phyloP scores from a whole-genome alignment of 768 basidiomycete species.

The Gyrodon lividus region DNA sequence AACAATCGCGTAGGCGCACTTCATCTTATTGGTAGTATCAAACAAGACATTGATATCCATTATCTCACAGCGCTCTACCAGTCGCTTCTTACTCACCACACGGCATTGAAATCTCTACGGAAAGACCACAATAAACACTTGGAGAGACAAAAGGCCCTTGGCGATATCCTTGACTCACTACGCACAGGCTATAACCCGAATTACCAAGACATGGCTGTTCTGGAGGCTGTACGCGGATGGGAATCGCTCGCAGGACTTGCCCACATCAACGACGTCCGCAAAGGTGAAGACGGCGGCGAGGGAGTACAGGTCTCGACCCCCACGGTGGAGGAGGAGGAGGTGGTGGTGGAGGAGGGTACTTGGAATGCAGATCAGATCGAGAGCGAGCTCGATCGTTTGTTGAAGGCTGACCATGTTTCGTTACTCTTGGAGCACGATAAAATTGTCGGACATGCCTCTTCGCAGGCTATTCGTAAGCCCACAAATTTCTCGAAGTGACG shows the following conservation, averaged over 20 bases:
- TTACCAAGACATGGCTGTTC: conserved; percentile 98
- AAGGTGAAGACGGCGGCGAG: conserved; percentile 41
- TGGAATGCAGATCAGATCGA: conserved; percentile 64
- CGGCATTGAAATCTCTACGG: conserved; percentile 75
- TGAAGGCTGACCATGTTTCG: conserved; percentile 68
- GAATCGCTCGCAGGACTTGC: conserved; percentile 70
- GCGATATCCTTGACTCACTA: conserved; percentile 78
- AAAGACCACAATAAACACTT: conserved; percentile 69
- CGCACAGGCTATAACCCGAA: conserved; percentile 93
- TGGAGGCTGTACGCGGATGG: conserved; percentile 95
- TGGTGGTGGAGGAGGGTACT: conserved; percentile 53
- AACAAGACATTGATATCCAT: conserved; percentile 3
- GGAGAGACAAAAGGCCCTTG: conserved; percentile 73
- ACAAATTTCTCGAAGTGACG: not conserved
- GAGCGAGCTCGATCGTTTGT: conserved; percentile 51
- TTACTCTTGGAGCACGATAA: conserved; percentile 79
- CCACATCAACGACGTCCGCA: conserved; percentile 67
- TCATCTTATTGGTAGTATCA: not conserved
- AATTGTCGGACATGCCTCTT: conserved; percentile 49
- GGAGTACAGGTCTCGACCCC: conserved; percentile 23
- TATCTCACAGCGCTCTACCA: conserved; percentile 68
- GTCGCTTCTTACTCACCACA: conserved; percentile 68
- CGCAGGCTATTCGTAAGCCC: conserved; percentile 56
- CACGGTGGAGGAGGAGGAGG: conserved; percentile 41
- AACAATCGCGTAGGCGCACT: conserved; percentile 70